A percentile compares a stretch with the other conserved stretches of the same genome.
These are phyloP conservation scores for Fusarium fracticaudum DNA, from an alignment of 2,329 filamentous ascomycete genomes.

Conservation along the genomic window DNA sequence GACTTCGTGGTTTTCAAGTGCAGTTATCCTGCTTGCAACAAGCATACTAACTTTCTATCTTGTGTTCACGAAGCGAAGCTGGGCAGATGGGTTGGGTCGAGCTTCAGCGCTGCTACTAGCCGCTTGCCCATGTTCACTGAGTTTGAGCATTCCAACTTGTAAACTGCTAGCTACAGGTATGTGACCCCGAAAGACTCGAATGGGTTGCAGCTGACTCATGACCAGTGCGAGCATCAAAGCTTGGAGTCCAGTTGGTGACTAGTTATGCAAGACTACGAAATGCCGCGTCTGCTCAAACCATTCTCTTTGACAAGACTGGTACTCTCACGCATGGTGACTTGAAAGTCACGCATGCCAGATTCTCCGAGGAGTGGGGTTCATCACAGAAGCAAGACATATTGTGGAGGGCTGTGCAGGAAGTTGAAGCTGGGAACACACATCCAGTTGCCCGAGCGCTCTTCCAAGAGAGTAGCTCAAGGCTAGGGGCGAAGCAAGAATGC, in stretches of 20 bases:
- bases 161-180: not conserved
- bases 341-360: not conserved
- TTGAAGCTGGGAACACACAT: not conserved
- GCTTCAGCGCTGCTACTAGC: not conserved
- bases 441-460: not conserved
- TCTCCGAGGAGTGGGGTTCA: not conserved
- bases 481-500: fast-evolving
- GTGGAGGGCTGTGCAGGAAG: not conserved
- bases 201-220: not conserved
- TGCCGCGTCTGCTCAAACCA: not conserved
- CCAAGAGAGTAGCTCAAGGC: not conserved
- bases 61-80: not conserved
- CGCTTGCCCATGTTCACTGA: not conserved
- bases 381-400: not conserved
- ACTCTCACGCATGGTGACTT: not conserved
- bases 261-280: not conserved
- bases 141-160: not conserved
- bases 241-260: not conserved
- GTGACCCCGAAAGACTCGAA: fast-evolving
- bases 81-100: not conserved
- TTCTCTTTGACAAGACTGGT: not conserved
- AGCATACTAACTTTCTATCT: fast-evolving
- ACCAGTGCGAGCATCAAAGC: not conserved
- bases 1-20: not conserved
- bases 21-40: not conserved